A percentile compares a stretch with the other conserved stretches of the same genome.
Evolutionary conservation across 2,329 filamentous ascomycete species (phyloP).

Genomic region (Colletotrichum sp.): DNA sequence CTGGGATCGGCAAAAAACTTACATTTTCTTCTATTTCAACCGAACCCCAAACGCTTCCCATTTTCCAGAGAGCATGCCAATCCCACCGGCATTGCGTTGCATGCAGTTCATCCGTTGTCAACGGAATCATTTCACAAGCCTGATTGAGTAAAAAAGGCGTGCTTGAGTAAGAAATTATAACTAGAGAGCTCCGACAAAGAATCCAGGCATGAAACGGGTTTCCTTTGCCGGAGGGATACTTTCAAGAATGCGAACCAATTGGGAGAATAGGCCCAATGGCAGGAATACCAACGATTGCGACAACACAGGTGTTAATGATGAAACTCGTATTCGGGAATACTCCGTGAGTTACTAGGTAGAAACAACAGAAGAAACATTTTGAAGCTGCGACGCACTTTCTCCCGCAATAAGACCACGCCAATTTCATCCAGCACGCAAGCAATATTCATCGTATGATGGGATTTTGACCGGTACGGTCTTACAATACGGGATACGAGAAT

Average conservation of each 20-base stretch:
- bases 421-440: neutral
- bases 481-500: neutral
- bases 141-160: fast-evolving
- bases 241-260: neutral
- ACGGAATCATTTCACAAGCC: fast-evolving
- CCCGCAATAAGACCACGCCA: neutral
- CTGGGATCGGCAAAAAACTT: neutral
- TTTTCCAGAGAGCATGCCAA: neutral
- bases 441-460: neutral
- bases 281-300: neutral
- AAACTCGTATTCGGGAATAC: neutral
- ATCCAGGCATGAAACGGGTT: neutral
- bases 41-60: fast-evolving
- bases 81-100: neutral
- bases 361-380: neutral
- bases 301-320: fast-evolving
- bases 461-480: fast-evolving
- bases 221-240: neutral
- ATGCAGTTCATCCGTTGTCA: neutral
- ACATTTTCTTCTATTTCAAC: neutral
- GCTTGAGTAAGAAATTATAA: neutral
- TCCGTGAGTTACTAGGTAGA: fast-evolving
- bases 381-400: neutral
- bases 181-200: neutral
- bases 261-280: neutral